These are phyloP conservation scores for Apiospora malaysiana DNA, from an alignment of 2,329 filamentous ascomycete species.

Conservation along the genomic window DNA sequence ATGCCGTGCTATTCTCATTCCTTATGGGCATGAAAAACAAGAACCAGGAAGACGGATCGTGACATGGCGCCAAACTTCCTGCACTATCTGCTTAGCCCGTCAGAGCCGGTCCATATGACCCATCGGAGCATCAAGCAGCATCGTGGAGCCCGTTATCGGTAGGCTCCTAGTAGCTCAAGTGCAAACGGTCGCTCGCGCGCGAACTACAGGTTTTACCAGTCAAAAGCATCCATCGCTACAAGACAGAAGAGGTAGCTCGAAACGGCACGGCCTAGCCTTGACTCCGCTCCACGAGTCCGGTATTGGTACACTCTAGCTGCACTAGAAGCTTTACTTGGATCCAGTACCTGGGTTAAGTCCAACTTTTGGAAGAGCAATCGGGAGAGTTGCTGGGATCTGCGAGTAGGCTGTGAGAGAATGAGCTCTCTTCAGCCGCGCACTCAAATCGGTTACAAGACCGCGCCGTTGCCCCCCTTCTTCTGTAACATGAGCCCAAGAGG, in stretches of 20 bases:
- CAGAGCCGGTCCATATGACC: neutral
- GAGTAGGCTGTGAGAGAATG: neutral
- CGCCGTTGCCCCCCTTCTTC: neutral
- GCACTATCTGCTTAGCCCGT: constrained; percentile 1
- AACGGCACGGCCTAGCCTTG: constrained; percentile 2
- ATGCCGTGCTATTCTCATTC: neutral
- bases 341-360: neutral
- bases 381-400: neutral
- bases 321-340: constrained; percentile 1
- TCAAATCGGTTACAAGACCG: neutral
- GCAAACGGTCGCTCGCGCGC: constrained; percentile 12
- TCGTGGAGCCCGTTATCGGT: neutral
- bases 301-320: neutral
- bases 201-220: neutral
- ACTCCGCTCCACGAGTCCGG: neutral
- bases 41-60: constrained; percentile 11
- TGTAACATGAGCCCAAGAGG: neutral
- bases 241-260: neutral
- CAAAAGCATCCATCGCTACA: neutral
- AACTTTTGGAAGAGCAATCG: neutral
- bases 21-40: neutral
- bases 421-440: neutral
- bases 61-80: constrained; percentile 5
- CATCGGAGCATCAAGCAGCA: neutral
- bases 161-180: neutral